phyloP scores from a whole-genome alignment of 2,329 filamentous ascomycete genomes.

The Colletotrichum scovillei region DNA sequence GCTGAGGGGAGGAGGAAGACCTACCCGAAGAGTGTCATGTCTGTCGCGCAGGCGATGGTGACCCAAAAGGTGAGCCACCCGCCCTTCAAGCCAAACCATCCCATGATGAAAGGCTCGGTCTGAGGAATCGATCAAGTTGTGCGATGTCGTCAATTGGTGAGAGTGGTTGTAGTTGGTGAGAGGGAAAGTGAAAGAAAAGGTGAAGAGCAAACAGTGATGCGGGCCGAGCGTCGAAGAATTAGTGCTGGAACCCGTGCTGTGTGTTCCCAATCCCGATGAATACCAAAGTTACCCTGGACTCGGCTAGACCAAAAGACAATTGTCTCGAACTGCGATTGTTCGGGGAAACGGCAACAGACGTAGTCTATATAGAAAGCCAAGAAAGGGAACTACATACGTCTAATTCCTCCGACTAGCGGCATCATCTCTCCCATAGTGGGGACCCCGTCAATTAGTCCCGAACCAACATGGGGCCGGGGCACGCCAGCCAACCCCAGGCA shows the following conservation, averaged over 20 bases:
- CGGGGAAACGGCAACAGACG: not conserved
- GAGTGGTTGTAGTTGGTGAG: not conserved
- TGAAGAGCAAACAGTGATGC: not conserved
- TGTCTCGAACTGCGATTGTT: not conserved
- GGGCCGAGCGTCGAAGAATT: not conserved
- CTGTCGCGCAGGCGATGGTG: slow-evolving; percentile 37
- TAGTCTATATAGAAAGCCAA: slow-evolving; percentile 27
- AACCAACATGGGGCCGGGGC: not conserved
- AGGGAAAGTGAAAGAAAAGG: not conserved
- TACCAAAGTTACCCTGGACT: slow-evolving; percentile 5
- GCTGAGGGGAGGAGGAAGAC: not conserved
- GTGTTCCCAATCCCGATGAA: not conserved
- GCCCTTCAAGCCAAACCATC: slow-evolving; percentile 31
- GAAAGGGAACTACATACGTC: not conserved
- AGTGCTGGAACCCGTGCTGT: not conserved
- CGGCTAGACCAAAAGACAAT: not conserved
- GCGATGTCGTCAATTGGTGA: not conserved
- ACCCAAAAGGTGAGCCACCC: slow-evolving; percentile 36
- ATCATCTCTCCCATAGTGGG: not conserved
- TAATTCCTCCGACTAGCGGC: not conserved
- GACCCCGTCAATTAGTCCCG: not conserved
- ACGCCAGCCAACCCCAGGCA: not conserved
- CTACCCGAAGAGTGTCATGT: slow-evolving; percentile 43
- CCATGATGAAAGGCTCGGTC: slow-evolving; percentile 4
- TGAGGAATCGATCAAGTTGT: too few species aligned